phyloP scores from a whole-genome alignment of 495 filamentous ascomycete genomes.

The Aspergillus diversus region DNA sequence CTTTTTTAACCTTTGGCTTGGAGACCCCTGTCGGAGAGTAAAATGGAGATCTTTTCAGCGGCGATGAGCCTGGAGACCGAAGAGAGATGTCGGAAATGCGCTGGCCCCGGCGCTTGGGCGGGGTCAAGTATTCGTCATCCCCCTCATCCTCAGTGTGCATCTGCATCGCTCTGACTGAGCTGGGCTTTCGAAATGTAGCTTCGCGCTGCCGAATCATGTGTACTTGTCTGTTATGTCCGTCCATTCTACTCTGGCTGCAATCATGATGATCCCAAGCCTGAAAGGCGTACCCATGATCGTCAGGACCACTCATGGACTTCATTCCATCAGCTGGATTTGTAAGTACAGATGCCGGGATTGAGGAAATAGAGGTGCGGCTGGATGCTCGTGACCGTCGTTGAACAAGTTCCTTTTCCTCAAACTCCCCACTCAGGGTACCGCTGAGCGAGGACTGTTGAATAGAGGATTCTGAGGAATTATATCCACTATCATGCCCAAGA shows the following conservation, averaged over 20 bases:
- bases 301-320: conserved; percentile 24
- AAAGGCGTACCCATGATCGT: conserved; percentile 26
- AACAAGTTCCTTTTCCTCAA: conserved; percentile 37
- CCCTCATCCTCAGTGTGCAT: conserved; percentile 62
- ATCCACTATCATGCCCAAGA: conserved; percentile 36
- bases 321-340: conserved; percentile 32
- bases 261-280: conserved; percentile 34
- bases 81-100: conserved; percentile 35
- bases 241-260: conserved; percentile 4
- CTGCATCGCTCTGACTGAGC: conserved; percentile 76
- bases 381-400: conserved; percentile 40
- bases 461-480: conserved; percentile 44
- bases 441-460: conserved; percentile 34
- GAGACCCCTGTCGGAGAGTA: conserved; percentile 51
- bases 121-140: conserved; percentile 43
- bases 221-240: conserved; percentile 22
- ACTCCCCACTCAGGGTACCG: conserved; percentile 34
- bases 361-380: conserved; percentile 50
- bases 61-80: conserved; percentile 41
- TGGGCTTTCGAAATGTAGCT: conserved; percentile 68
- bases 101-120: conserved; percentile 38
- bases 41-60: conserved; percentile 42
- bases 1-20: conserved; percentile 62
- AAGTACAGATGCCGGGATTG: conserved; percentile 44
- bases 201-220: conserved; percentile 42